Base-by-base conservation (phyloP, 768 basidiomycete species). In the Amanita pallidorosea region DNA sequence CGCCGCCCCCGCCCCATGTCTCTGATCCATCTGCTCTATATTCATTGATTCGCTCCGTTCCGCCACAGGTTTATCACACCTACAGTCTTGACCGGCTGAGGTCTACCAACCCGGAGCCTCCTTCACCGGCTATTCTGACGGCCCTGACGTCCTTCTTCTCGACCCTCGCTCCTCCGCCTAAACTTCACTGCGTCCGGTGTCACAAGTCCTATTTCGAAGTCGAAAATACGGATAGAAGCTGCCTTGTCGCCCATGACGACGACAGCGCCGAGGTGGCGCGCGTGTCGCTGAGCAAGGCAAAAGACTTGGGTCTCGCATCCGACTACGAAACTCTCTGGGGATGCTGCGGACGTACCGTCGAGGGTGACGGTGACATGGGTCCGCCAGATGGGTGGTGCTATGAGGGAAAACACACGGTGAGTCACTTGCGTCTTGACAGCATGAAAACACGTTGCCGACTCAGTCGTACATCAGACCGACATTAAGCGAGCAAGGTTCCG, bases 301-400 rank as follows among this genome's bases (percentile, higher is more conserved):
- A 61, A 41, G 60, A 45, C 17, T 17, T 45, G 27, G 15, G 61
- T 6, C 49, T 58, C 27, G 64, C 66, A 13, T 65, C 65, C 2
- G 61, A 67, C 45, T 75, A 73, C 52, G 72, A 77, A 65, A 73
- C 87, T 0, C 66, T 81, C 2, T 90, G 79, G 76, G 78, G 75
- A 2, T 90, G 88, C 65, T 90, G 87, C 62, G 83, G 77, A 7
- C 70, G 74, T 58, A 81, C 76, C 0, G 81, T 80, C 5, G 81
- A 86, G 22, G 87, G 87, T 0, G 80, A 83, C 55, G 87, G 88
- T 1, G 83, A 86, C 54, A 83, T 83, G 67, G 87, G 87, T 0
- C 87, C 88, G 1, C 88, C 87, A 1, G 85, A 88, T 60, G 88
- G 87, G 1, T 90, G 85, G 85, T 90, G 87, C 58, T 89, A 88